Evolutionary conservation across 2,329 filamentous ascomycete species (phyloP).

Genomic region (Neofusicoccum ribis): DNA sequence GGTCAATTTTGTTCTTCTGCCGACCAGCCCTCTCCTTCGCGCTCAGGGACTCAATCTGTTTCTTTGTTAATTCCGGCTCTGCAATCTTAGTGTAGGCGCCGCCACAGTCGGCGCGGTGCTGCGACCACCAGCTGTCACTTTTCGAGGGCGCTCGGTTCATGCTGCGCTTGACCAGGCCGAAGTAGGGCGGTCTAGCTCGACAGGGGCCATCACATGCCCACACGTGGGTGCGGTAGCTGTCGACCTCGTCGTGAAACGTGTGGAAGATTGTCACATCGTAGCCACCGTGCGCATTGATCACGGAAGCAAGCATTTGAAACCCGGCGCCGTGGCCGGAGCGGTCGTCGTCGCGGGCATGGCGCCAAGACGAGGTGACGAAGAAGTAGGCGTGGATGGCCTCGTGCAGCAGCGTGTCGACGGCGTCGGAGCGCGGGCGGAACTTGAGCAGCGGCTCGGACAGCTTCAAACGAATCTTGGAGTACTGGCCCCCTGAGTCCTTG

Average conservation of each 20-base stretch:
- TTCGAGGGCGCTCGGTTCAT: conserved; percentile 48
- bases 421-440: conserved; percentile 45
- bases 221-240: conserved; percentile 47
- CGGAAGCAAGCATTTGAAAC: conserved; percentile 45
- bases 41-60: conserved; percentile 41
- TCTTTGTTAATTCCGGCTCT: conserved; percentile 44
- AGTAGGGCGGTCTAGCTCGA: conserved; percentile 39
- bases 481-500: conserved; percentile 39
- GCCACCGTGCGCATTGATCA: conserved; percentile 46
- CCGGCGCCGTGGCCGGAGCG: conserved; percentile 46
- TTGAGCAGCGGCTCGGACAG: conserved; percentile 47
- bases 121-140: conserved; percentile 44
- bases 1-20: conserved; percentile 48
- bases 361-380: conserved; percentile 47
- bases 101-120: conserved; percentile 43
- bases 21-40: conserved; percentile 42
- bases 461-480: conserved; percentile 44
- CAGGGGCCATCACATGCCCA: conserved; percentile 48
- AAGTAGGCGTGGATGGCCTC: conserved; percentile 49
- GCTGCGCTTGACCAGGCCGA: conserved; percentile 47
- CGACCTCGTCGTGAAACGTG: conserved; percentile 49
- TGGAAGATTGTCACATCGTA: conserved; percentile 46
- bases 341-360: conserved; percentile 43
- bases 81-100: conserved; percentile 44
- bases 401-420: conserved; percentile 46